Percentiles rank a stretch among this genome's conserved stretches.
Evolutionary conservation across 768 basidiomycete species (phyloP).

Genomic region (Termitomyces sp.): DNA sequence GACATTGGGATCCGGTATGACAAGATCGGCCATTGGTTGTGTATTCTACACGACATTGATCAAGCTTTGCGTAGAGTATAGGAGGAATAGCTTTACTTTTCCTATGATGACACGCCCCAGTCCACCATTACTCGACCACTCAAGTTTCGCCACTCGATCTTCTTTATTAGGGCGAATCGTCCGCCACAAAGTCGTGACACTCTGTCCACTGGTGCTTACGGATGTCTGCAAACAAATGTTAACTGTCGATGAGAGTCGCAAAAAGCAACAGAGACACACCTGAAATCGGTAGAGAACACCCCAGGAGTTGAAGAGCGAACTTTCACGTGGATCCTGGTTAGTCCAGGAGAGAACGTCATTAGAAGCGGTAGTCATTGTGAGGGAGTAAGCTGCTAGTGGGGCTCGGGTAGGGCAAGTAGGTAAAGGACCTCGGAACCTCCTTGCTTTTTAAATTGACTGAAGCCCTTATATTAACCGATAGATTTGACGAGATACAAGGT

Average conservation of each 20-base stretch:
- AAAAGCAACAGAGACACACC: slow-evolving; percentile 33
- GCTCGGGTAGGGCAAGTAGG: slow-evolving; percentile 19
- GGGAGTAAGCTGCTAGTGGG: slow-evolving; percentile 20
- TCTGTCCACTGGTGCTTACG: slow-evolving; percentile 55
- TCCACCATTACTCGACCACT: slow-evolving; percentile 80
- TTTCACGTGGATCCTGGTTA: slow-evolving; percentile 80
- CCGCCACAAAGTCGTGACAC: slow-evolving; percentile 74
- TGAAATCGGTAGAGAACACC: slow-evolving; percentile 79
- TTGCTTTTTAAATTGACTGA: slow-evolving; percentile 24
- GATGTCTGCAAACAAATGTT: slow-evolving; percentile 51
- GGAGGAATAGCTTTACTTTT: slow-evolving; percentile 44
- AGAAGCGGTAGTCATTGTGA: slow-evolving; percentile 43
- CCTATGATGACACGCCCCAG: slow-evolving; percentile 84
- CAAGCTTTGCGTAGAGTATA: slow-evolving; percentile 17
- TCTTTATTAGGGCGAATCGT: slow-evolving; percentile 81
- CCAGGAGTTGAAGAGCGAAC: slow-evolving; percentile 76
- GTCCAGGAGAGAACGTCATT: slow-evolving; percentile 84
- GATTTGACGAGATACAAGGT: slow-evolving; percentile 38
- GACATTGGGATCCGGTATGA: slow-evolving; percentile 58
- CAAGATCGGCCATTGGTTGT: slow-evolving; percentile 79
- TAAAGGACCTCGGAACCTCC: slow-evolving; percentile 17
- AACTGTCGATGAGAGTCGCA: slow-evolving; percentile 13
- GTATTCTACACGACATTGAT: slow-evolving; percentile 47
- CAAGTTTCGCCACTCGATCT: slow-evolving; percentile 83
- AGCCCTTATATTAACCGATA: slow-evolving; percentile 56